These are phyloP conservation scores for Gnomoniopsis smithogilvyi DNA, from an alignment of 2,329 filamentous ascomycete species.

Conservation along the genomic window DNA sequence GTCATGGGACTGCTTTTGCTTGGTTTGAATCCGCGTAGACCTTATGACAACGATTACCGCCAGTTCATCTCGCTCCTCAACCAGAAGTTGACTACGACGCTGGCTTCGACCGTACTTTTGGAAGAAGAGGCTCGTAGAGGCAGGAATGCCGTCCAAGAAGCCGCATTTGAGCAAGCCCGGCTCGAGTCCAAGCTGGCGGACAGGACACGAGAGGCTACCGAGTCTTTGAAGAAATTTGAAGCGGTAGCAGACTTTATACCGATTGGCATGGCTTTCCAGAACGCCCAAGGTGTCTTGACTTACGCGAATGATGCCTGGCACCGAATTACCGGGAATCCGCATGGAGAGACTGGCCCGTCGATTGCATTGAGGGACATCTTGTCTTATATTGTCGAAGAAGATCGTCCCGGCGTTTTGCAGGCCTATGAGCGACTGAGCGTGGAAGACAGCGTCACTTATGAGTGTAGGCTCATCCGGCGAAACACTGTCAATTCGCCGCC, in stretches of 20 bases:
- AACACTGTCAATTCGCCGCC: constrained; percentile 28
- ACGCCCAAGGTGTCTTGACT: constrained; percentile 60
- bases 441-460: constrained; percentile 39
- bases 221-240: constrained; percentile 62
- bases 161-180: constrained; percentile 64
- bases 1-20: constrained; percentile 67
- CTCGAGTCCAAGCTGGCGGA: constrained; percentile 63
- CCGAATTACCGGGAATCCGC: constrained; percentile 45
- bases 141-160: constrained; percentile 56
- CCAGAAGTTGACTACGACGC: constrained; percentile 60
- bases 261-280: constrained; percentile 70
- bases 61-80: constrained; percentile 58
- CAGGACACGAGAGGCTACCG: constrained; percentile 45
- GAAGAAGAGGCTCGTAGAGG: constrained; percentile 66
- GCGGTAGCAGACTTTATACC: constrained; percentile 71
- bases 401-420: constrained; percentile 36
- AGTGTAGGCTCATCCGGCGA: constrained; percentile 35
- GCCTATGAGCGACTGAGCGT: constrained; percentile 39
- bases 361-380: constrained; percentile 32
- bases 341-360: constrained; percentile 27
- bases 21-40: constrained; percentile 66
- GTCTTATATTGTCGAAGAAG: constrained; percentile 43
- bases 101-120: constrained; percentile 68
- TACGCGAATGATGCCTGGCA: constrained; percentile 70
- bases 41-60: constrained; percentile 71